phyloP scores from a whole-genome alignment of 2,329 filamentous ascomycete genomes.

The Paracamarosporium sp. region DNA sequence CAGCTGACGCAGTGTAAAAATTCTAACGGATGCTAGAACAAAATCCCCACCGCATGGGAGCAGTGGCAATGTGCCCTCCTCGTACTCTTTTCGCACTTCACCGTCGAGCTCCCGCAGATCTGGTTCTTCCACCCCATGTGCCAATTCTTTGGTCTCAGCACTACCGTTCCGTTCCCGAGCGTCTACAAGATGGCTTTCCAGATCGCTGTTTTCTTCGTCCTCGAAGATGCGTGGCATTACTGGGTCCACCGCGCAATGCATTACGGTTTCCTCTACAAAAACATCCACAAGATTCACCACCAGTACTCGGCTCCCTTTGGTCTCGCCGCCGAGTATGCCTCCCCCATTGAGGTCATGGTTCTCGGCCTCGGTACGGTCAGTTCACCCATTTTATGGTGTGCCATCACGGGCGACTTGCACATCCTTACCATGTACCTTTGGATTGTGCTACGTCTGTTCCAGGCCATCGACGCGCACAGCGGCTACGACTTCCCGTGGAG shows the following conservation, averaged over 20 bases:
- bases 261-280: slow-evolving; percentile 93
- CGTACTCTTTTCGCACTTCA: slow-evolving; percentile 94
- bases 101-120: slow-evolving; percentile 96
- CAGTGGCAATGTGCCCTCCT: slow-evolving; percentile 94
- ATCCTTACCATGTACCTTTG: slow-evolving; percentile 97
- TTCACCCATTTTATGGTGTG: slow-evolving; percentile 82
- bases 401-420: slow-evolving; percentile 84
- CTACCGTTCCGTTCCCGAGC: slow-evolving; percentile 86
- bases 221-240: slow-evolving; percentile 99
- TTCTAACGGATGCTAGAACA: slow-evolving; percentile 59
- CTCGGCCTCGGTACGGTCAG: slow-evolving; percentile 87
- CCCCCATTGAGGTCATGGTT: slow-evolving; percentile 95
- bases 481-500: slow-evolving; percentile 99
- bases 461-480: slow-evolving; percentile 96
- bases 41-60: slow-evolving; percentile 90
- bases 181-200: slow-evolving; percentile 87
- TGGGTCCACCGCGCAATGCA: slow-evolving; percentile 93
- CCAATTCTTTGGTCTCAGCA: slow-evolving; percentile 87
- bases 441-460: slow-evolving; percentile 92
- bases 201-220: slow-evolving; percentile 90
- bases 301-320: slow-evolving; percentile 98
- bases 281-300: slow-evolving; percentile 98
- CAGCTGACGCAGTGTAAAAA: not conserved
- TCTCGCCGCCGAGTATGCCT: slow-evolving; percentile 95
- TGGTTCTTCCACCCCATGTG: slow-evolving; percentile 99